These are phyloP conservation scores for Leishmania tarentolae DNA, from an alignment of 208 protist genomes.

Conservation along the genomic window DNA sequence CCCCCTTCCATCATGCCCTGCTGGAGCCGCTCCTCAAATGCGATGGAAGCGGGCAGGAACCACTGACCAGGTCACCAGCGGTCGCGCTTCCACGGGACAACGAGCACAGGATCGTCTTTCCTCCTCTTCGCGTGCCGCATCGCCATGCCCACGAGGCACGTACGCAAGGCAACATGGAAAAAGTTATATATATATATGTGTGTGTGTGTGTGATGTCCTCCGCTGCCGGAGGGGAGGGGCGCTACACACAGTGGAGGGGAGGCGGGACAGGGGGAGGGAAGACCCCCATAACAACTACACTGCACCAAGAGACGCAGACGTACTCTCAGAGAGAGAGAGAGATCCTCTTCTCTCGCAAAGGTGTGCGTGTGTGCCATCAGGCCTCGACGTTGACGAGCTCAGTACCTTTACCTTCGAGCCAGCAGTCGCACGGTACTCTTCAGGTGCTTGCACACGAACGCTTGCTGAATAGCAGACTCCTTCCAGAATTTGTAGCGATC, in stretches of 20 bases:
- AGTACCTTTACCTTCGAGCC: slow-evolving; percentile 37
- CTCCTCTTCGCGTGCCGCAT: too few species aligned
- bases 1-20: too few species aligned
- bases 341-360: not conserved
- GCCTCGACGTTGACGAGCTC: not conserved
- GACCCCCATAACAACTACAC: not conserved
- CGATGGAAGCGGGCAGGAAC: too few species aligned
- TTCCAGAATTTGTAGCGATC: slow-evolving; percentile 91
- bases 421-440: slow-evolving; percentile 61
- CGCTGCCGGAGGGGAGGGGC: too few species aligned
- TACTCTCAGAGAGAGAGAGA: not conserved
- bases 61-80: too few species aligned
- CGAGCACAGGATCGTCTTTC: too few species aligned
- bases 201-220: not conserved
- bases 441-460: slow-evolving; percentile 90
- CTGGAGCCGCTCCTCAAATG: too few species aligned
- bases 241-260: not conserved
- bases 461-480: slow-evolving; percentile 89
- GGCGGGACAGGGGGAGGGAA: too few species aligned
- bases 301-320: not conserved
- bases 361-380: not conserved
- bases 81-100: too few species aligned
- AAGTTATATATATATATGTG: not conserved
- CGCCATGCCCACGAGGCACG: not conserved
- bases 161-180: not conserved